A percentile compares a stretch with the other conserved stretches of the same genome.
Conservation (phyloP, 163 green algal species). For the Scenedesmus sp. region DNA sequence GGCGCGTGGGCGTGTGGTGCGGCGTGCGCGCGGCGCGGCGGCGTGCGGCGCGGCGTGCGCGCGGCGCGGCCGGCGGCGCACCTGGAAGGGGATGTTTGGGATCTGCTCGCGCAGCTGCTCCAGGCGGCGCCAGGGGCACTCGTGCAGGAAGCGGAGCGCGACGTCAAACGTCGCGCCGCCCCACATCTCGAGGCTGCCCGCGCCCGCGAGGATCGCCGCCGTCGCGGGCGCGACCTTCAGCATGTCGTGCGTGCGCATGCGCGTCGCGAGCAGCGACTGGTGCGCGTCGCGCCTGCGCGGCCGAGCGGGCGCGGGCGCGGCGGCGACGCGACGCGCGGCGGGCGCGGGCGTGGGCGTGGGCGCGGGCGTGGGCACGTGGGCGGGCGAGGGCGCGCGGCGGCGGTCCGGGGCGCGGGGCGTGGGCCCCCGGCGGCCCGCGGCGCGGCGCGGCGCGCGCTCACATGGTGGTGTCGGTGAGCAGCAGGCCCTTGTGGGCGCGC, state of each 20-base stretch:
- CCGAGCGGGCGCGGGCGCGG: background rate
- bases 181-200: constrained; percentile 92
- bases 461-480: constrained; percentile 96
- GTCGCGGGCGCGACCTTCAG: constrained; percentile 76
- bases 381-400: no score
- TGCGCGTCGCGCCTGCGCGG: constrained; percentile 87
- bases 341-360: no score
- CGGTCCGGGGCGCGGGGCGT: no score
- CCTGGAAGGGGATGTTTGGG: constrained; percentile 95
- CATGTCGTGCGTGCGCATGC: constrained; percentile 93
- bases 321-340: no score
- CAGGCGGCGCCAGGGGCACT: constrained; percentile 92
- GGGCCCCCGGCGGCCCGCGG: background rate
- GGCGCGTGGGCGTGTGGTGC: background rate
- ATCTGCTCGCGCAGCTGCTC: constrained; percentile 85
- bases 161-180: constrained; percentile 96
- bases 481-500: constrained; percentile 84
- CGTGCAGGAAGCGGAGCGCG: constrained; percentile 91
- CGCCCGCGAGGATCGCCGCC: constrained; percentile 66
- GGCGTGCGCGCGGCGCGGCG: no score
- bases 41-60: background rate
- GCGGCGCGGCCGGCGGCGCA: constrained; percentile 8
- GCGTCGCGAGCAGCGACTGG: constrained; percentile 93
- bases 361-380: no score
- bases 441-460: constrained; percentile 13